These are phyloP conservation scores for Debaryomycetaceae sp. DNA, from an alignment of 1,139 yeast genomes.

Conservation along the genomic window DNA sequence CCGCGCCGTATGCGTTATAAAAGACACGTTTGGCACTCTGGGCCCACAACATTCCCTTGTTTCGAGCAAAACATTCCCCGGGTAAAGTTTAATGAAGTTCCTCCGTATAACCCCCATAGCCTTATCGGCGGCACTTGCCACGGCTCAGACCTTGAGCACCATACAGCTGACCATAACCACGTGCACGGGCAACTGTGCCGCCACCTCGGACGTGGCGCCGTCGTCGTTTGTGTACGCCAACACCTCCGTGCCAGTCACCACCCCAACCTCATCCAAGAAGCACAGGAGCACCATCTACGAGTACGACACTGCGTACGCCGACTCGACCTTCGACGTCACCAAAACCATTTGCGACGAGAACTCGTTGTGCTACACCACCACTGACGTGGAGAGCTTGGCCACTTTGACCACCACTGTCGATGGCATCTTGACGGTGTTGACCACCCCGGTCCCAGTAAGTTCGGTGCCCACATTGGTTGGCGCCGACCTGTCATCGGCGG, in stretches of 20 bases:
- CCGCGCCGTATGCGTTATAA: too few species aligned
- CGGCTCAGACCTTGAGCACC: constrained; percentile 14
- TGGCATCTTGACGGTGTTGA: constrained; percentile 38
- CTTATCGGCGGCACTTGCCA: constrained; percentile 21
- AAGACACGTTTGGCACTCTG: too few species aligned
- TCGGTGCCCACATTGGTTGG: constrained; percentile 2
- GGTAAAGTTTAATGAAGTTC: constrained; percentile 11
- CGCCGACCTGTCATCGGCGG: constrained; percentile 6
- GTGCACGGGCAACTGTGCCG: constrained; percentile 17
- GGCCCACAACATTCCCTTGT: too few species aligned
- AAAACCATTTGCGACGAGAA: constrained; percentile 32
- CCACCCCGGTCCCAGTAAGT: constrained; percentile 16
- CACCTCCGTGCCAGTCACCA: constrained; percentile 10
- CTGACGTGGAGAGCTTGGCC: constrained; percentile 29
- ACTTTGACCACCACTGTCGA: constrained; percentile 38
- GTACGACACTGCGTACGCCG: constrained; percentile 25
- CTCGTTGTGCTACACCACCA: constrained; percentile 31
- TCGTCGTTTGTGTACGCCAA: constrained; percentile 24
- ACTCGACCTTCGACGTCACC: constrained; percentile 21
- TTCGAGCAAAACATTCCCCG: too few species aligned
- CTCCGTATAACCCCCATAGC: constrained; percentile 14
- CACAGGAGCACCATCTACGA: constrained; percentile 23
- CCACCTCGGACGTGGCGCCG: constrained; percentile 19
- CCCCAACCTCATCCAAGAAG: constrained; percentile 13
- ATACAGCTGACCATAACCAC: constrained; percentile 25